Base-by-base conservation (phyloP, 2,329 filamentous ascomycete species). In the Aspergillus sp. region DNA sequence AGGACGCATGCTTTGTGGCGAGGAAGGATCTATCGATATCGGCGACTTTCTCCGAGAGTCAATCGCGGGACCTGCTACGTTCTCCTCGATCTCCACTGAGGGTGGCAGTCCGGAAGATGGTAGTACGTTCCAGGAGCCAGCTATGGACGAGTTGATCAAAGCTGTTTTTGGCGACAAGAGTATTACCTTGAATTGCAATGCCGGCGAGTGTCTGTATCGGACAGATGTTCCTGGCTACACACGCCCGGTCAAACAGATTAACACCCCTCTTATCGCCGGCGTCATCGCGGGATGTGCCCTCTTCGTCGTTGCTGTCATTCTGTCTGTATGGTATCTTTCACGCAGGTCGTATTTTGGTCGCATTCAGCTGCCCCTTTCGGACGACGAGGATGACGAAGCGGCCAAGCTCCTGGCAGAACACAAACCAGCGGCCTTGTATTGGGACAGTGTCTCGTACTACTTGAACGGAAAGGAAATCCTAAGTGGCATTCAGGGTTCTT, bases 181-280 rank as follows among this genome's bases (percentile, higher is more conserved):
- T 73, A 99, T 99, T 70, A 85, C 89, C 52, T 81, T 99, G 48
- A 83, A 86, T 25, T 99, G 95, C 71, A 82, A 87, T 62, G 86
- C 93, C 23, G 95, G 95, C 61, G 95, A 99, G 79, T 99, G 95
- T 80, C 81, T 99, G 36, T 93, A 97, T 76, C 86, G 90, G 73
- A 96, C 93, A 5, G 90, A 98, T 70, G 88, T 98, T 6, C 95
- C 95, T 15, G 95, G 96, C 17, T 99, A 96, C 71, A 84, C 90
- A 66, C 85, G 90, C 19, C 92, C 94, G 0, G 85, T 97, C 62
- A 96, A 97, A 80, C 89, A 89, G 73, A 98, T 99, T 78, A 99
- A 99, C 75, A 98, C 94, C 0, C 95, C 94, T 3, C 83, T 99
- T 52, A 99, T 99, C 67, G 94, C 96, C 10, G 90, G 91, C 13